These are phyloP conservation scores for Psilocybe mexicana DNA, from an alignment of 1,284 basidiomycete species.

Conservation along the genomic window DNA sequence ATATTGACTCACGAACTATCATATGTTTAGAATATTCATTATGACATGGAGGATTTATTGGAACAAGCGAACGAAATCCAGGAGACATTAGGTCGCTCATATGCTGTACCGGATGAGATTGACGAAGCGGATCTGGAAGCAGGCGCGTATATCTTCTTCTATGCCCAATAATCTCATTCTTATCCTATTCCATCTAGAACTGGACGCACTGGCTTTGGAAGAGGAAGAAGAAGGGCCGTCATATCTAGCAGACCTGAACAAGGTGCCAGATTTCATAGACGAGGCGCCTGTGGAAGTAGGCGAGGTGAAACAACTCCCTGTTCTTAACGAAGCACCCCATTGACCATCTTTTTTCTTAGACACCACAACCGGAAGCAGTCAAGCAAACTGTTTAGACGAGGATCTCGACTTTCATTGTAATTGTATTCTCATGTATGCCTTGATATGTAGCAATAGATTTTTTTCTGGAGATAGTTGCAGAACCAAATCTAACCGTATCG, in stretches of 20 bases:
- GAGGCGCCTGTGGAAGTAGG: constrained; percentile 70
- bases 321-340: not conserved
- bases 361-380: constrained; percentile 51
- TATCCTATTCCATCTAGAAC: constrained; percentile 53
- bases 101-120: constrained; percentile 96
- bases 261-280: constrained; percentile 89
- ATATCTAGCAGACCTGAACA: constrained; percentile 83
- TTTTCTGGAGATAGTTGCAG: not conserved
- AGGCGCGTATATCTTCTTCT: constrained; percentile 50
- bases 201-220: constrained; percentile 87
- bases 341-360: constrained; percentile 26
- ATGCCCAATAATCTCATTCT: not conserved
- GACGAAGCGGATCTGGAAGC: constrained; percentile 98
- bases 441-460: constrained; percentile 6
- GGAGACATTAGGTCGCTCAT: constrained; percentile 90
- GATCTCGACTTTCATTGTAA: constrained; percentile 14
- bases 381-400: constrained; percentile 45
- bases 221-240: constrained; percentile 86
- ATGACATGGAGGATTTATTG: constrained; percentile 97
- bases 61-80: constrained; percentile 99
- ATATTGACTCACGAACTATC: not conserved
- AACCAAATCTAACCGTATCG: constrained; percentile 53
- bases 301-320: constrained; percentile 44
- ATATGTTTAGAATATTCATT: constrained; percentile 77
- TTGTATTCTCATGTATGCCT: constrained; percentile 1